phyloP scores from a whole-genome alignment of 2,329 filamentous ascomycete species.

The Clonostachys chloroleuca region DNA sequence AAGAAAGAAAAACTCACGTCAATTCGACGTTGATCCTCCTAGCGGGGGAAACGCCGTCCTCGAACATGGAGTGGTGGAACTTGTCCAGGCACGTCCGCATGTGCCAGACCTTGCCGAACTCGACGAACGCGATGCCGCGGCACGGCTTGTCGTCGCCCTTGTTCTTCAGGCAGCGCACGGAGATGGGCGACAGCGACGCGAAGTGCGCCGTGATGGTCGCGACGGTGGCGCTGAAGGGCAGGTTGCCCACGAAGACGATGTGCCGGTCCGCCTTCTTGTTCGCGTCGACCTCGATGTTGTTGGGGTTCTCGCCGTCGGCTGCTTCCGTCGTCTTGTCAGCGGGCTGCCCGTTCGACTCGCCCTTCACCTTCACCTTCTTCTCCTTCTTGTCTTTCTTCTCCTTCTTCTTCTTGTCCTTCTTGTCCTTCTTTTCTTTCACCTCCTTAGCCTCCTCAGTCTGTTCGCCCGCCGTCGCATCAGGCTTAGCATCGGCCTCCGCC shows the following conservation, averaged over 20 bases:
- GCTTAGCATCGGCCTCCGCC: slow-evolving; percentile 11
- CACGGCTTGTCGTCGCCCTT: slow-evolving; percentile 55
- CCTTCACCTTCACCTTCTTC: slow-evolving; percentile 20
- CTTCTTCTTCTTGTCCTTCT: slow-evolving; percentile 9
- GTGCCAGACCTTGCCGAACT: slow-evolving; percentile 80
- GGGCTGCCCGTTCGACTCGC: slow-evolving; percentile 19
- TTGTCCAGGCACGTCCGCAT: slow-evolving; percentile 92
- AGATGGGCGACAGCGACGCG: slow-evolving; percentile 51
- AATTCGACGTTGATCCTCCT: slow-evolving; percentile 90
- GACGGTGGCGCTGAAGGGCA: slow-evolving; percentile 77
- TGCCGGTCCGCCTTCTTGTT: slow-evolving; percentile 16
- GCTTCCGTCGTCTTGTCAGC: slow-evolving; percentile 3
- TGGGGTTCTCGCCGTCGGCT: slow-evolving; percentile 8
- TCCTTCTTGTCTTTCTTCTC: slow-evolving; percentile 9
- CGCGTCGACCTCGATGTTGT: slow-evolving; percentile 7
- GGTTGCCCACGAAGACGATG: slow-evolving; percentile 59
- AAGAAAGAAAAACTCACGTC: slow-evolving; percentile 52
- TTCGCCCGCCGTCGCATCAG: slow-evolving; percentile 12
- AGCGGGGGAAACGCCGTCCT: slow-evolving; percentile 45
- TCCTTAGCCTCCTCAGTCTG: slow-evolving; percentile 18
- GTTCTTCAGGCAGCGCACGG: slow-evolving; percentile 65
- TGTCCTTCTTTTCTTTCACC: slow-evolving; percentile 14
- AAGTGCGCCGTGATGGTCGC: slow-evolving; percentile 72
- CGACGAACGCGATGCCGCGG: slow-evolving; percentile 80
- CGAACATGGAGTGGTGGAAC: slow-evolving; percentile 81